phyloP scores from a whole-genome alignment of 2,329 filamentous ascomycete genomes.

The Diaporthe caulivora region DNA sequence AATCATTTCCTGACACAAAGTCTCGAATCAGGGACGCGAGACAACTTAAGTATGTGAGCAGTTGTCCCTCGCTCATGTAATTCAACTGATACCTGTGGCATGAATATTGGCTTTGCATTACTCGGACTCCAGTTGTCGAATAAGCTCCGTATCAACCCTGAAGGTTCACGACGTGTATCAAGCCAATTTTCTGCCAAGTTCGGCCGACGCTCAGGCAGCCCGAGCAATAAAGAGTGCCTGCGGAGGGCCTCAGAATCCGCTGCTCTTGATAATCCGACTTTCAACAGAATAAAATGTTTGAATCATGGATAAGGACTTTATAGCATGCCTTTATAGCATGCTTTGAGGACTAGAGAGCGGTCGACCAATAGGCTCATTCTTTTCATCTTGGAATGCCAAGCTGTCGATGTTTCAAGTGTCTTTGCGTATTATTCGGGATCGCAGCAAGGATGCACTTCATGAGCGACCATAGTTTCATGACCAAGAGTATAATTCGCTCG shows the following conservation, averaged over 20 bases:
- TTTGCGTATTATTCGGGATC: not conserved
- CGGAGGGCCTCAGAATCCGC: too few species aligned
- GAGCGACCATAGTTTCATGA: not conserved
- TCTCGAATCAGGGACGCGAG: too few species aligned
- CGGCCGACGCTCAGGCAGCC: not conserved
- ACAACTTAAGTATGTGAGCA: not conserved
- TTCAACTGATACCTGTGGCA: not conserved
- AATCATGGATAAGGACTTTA: too few species aligned
- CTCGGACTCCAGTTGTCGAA: not conserved
- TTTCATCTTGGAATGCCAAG: not conserved
- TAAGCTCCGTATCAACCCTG: not conserved
- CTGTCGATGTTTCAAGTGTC: not conserved
- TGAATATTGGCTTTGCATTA: not conserved
- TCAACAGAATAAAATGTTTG: not conserved
- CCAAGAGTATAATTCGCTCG: not conserved
- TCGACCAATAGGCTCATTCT: not conserved
- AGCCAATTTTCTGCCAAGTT: not conserved
- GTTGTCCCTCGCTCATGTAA: not conserved
- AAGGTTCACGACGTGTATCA: constrained; percentile 17
- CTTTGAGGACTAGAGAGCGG: too few species aligned
- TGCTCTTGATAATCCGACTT: not conserved
- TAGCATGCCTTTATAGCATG: too few species aligned
- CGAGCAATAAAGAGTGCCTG: not conserved
- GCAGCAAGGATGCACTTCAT: not conserved
- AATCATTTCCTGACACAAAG: too few species aligned